Base-by-base conservation (phyloP, 2,329 filamentous ascomycete genomes). In the Thielaviopsis euricoi region DNA sequence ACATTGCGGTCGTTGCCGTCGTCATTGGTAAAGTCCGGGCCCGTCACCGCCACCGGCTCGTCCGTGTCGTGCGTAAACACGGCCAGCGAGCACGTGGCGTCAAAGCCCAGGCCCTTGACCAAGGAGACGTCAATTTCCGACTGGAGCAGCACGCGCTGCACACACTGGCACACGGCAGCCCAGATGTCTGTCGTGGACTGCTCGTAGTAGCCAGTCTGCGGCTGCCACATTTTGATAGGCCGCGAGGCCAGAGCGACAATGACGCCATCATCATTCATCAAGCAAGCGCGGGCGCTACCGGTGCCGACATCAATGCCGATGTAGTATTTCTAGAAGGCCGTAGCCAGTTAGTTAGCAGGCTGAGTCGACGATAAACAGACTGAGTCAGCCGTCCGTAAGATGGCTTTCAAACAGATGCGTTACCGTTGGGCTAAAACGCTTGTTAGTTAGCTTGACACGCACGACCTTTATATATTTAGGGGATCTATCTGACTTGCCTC, bases 121-220 rank as follows among this genome's bases (percentile, higher is more conserved):
- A 80, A 83, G 62, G 74, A 74, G 4, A 84, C 79, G 65, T 91
- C 83, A 64, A 91, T 81, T 64, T 95, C 83, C 64, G 83, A 84
- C 69, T 95, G 85, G 67, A 78, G 79, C 65, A 97, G 79, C 51
- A 90, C 89, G 56, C 83, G 80, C 66, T 89, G 85, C 43, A 96
- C 89, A 49, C 89, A 93, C 61, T 82, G 79, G 74, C 90, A 95
- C 68, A 98, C 95, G 71, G 89, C 91, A 62, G 83, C 79, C 93
- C 93, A 98, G 67, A 98, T 98, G 70, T 98, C 88, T 55, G 83
- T 87, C 0, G 93, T 97, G 17, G 91, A 97, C 91, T 98, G 93
- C 75, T 98, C 93, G 71, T 89, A 90, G 69, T 84, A 86, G 58
- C 84, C 85, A 33, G 78, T 79, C 68, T 87, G 76, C 13, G 86